phyloP scores from a whole-genome alignment of 306 rosid species.

The Cucumis melo region DNA sequence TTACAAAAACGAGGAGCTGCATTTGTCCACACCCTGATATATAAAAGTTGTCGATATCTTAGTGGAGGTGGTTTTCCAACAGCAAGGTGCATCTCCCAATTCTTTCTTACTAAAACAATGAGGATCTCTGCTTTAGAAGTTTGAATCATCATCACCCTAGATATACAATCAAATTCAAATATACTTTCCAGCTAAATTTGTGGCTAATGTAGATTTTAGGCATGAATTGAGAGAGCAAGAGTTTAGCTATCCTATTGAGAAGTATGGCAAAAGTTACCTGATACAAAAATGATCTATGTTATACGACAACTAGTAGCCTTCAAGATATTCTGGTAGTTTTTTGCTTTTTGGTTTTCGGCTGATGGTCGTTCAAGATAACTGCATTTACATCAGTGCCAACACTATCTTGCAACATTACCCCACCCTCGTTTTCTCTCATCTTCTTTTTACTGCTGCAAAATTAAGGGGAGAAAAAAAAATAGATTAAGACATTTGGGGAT shows the following conservation, averaged over 20 bases:
- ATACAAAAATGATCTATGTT: neutral
- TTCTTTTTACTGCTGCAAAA: conserved; percentile 31
- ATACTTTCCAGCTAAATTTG: neutral
- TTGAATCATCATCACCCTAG: neutral
- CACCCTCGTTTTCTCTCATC: conserved; percentile 29
- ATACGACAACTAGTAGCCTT: neutral
- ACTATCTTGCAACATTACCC: conserved; percentile 11
- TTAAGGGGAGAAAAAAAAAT: neutral
- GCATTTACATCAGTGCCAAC: conserved; percentile 9
- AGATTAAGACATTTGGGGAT: neutral
- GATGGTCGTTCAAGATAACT: conserved; percentile 15
- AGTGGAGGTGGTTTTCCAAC: neutral
- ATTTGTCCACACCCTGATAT: neutral
- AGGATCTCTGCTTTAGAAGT: neutral
- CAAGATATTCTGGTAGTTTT: conserved; percentile 22
- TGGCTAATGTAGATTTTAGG: neutral
- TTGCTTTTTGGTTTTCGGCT: conserved; percentile 27
- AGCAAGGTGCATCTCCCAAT: neutral
- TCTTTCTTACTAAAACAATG: neutral
- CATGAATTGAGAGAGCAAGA: neutral
- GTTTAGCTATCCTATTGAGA: neutral
- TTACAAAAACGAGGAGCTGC: neutral
- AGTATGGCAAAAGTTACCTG: conserved; percentile 12
- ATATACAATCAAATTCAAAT: neutral
- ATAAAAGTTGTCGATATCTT: neutral